A percentile compares a stretch with the other conserved stretches of the same genome.
These are phyloP conservation scores for Sanguinoderma infundibulare DNA, from an alignment of 1,284 basidiomycete genomes.

Conservation along the genomic window DNA sequence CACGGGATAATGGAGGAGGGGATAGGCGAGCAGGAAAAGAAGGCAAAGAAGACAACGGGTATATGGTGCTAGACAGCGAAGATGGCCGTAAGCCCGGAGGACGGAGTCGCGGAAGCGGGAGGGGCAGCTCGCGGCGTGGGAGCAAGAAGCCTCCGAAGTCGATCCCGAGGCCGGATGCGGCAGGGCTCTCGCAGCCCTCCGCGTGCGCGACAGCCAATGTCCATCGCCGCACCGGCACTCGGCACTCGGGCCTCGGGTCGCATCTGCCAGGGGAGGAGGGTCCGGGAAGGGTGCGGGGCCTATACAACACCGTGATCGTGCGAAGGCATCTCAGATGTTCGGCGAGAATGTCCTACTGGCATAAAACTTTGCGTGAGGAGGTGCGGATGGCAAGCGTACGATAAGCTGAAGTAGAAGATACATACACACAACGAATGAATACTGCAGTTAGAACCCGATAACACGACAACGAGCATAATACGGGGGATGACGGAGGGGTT, in stretches of 20 bases:
- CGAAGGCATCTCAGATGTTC: neutral
- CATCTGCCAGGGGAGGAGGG: neutral
- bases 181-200: neutral
- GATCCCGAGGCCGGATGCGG: neutral
- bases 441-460: conserved; percentile 2
- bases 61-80: conserved; percentile 18
- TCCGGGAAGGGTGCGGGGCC: neutral
- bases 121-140: conserved; percentile 1
- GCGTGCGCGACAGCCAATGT: neutral
- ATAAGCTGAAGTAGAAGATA: conserved; percentile 6
- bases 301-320: neutral
- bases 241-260: neutral
- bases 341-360: neutral
- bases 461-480: conserved; percentile 5
- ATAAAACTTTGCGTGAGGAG: conserved; percentile 1
- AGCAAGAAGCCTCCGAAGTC: neutral
- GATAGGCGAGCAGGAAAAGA: conserved; percentile 10
- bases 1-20: neutral
- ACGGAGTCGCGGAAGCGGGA: conserved; percentile 5
- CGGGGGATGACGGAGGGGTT: neutral
- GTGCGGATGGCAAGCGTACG: conserved; percentile 1
- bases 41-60: conserved; percentile 14
- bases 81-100: conserved; percentile 12
- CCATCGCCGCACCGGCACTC: neutral
- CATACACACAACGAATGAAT: conserved; percentile 5